Base-by-base conservation (phyloP, 169 alveolate genomes). In the Cryptosporidium andersoni region DNA sequence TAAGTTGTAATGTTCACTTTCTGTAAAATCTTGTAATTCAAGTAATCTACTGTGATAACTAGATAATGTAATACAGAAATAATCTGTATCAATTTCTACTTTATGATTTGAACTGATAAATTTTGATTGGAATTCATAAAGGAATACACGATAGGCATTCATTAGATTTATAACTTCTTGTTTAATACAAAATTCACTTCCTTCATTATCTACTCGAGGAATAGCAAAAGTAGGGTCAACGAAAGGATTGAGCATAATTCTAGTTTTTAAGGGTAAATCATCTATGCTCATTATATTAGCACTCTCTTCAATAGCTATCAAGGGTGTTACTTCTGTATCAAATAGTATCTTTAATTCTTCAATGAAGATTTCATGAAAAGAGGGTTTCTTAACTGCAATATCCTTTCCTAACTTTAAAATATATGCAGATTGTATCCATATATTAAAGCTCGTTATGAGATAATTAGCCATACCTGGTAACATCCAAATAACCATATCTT, bases 391-490 rank as follows among this genome's bases (percentile, higher is more conserved):
- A 42, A 12, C 14, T 45, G 47, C 60, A 36, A 25, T 66, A 14
- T 45, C 56, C 12, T 60, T 68, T 16, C 85, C 85, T 3, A 34
- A 5, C 63, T 47, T 74, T 12, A 74, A 58, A 14, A 39, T 42
- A 55, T 36, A 74, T 40, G 67, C 85, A 5, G 85, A 58, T 58
- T 74, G 85, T 5, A 60, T 62, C 85, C 85, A 74, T 25, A 74
- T 42, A 11, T 56, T 74, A 43, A 74, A 74, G 1, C 48, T 74
- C 9, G 51, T 34, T n/a, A 74, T 14, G 37, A 74, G 60, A 55
- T 58, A 74, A 7, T 64, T 63, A 34, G 74, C 85, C n/a, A 74
- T 7, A 55, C 64, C 16, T 60, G 56, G 56, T 45, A 58, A 68
- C 39, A 74, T 11, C 85, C 85, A 74, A 16, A 51, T 47, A 12